Conservation (phyloP, 2,329 filamentous ascomycete genomes). For the Dichotomopilus funicola region DNA sequence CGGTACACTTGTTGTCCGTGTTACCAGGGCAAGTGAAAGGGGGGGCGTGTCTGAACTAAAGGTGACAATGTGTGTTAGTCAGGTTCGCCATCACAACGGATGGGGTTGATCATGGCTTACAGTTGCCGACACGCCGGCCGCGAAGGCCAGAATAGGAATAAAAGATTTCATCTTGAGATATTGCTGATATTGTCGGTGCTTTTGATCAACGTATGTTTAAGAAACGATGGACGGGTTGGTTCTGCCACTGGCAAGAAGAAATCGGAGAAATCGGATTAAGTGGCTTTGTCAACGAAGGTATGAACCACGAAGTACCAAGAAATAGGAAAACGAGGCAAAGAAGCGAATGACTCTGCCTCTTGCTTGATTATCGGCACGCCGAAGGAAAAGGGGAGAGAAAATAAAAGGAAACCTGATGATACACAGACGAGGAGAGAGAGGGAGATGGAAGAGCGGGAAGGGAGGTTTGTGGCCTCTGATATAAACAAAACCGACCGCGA, state of each 20-base stretch:
- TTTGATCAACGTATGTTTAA: slow-evolving; percentile 2
- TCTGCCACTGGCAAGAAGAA: slow-evolving; percentile 6
- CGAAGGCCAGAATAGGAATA: slow-evolving; percentile 43
- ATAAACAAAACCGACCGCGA: slow-evolving; percentile 16
- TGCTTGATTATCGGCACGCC: slow-evolving; percentile 6
- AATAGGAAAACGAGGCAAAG: slow-evolving; percentile 38
- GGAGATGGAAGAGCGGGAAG: slow-evolving; percentile 7
- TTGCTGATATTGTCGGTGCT: slow-evolving; percentile 13
- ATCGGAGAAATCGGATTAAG: neutral
- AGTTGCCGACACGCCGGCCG: slow-evolving; percentile 45
- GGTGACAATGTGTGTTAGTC: slow-evolving; percentile 16
- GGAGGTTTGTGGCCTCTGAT: slow-evolving; percentile 16
- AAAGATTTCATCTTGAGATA: slow-evolving; percentile 45
- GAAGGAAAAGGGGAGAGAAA: slow-evolving; percentile 20
- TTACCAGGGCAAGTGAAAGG: slow-evolving; percentile 63
- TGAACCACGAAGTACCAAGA: slow-evolving; percentile 26
- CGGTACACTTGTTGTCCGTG: slow-evolving; percentile 69
- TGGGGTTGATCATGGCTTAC: slow-evolving; percentile 19
- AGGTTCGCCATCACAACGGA: neutral
- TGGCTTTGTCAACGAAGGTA: slow-evolving; percentile 20
- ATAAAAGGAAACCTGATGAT: slow-evolving; percentile 19
- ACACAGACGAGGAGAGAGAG: neutral
- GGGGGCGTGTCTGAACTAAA: slow-evolving; percentile 29
- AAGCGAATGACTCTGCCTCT: slow-evolving; percentile 53
- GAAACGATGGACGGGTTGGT: slow-evolving; percentile 12